phyloP scores from a whole-genome alignment of 257 asterid species.

The Salvia miltiorrhiza region DNA sequence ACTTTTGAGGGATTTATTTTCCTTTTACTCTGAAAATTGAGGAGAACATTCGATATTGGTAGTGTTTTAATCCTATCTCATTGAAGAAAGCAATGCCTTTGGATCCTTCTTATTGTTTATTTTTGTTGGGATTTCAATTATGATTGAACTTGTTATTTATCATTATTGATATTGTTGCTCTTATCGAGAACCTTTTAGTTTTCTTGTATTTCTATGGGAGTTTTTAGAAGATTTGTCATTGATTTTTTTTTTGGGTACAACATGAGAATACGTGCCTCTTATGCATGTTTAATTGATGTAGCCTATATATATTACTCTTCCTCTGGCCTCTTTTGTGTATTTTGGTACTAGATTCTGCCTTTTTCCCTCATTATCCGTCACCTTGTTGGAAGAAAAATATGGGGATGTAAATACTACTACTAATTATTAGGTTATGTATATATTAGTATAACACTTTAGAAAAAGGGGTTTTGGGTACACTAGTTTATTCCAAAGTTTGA shows the following conservation, averaged over 20 bases:
- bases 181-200: slow-evolving; percentile 8
- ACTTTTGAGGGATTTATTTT: too few species aligned
- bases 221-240: background rate
- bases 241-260: background rate
- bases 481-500: too few species aligned
- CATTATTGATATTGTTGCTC: slow-evolving; percentile 7
- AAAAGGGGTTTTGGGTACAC: too few species aligned
- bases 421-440: too few species aligned
- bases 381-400: background rate
- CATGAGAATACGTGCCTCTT: slow-evolving; percentile 16
- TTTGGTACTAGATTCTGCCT: background rate
- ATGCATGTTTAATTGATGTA: background rate
- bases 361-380: background rate
- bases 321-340: background rate
- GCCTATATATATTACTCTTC: background rate
- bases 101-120: background rate
- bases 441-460: too few species aligned
- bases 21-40: too few species aligned
- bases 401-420: too few species aligned
- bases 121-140: slow-evolving; percentile 19
- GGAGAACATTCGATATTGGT: background rate
- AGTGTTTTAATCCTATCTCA: background rate
- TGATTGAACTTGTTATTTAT: background rate
- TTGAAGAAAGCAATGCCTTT: slow-evolving; percentile 5
- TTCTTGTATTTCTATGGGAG: background rate